Evolutionary conservation across 805 yeast genomes (phyloP).

Genomic region (Metschnikowia santaceciliae): DNA sequence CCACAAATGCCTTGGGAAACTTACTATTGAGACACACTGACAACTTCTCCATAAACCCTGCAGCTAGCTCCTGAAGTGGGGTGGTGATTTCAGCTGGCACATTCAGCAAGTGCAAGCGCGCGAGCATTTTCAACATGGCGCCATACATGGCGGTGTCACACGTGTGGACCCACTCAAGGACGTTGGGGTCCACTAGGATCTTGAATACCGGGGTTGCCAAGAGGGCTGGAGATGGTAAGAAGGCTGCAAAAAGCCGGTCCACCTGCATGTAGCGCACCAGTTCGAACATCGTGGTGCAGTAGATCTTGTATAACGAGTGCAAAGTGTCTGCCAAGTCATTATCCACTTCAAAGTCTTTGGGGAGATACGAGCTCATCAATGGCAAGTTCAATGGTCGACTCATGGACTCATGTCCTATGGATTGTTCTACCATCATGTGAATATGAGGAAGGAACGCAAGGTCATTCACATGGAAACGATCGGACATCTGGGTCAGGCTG

Average conservation of each 20-base stretch:
- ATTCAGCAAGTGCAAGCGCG: slow-evolving; percentile 49
- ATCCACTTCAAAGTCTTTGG: slow-evolving; percentile 39
- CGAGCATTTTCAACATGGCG: slow-evolving; percentile 51
- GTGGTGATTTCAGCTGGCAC: slow-evolving; percentile 54
- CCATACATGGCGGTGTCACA: slow-evolving; percentile 66
- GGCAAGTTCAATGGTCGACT: slow-evolving; percentile 27
- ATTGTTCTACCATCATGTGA: slow-evolving; percentile 20
- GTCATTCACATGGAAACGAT: slow-evolving; percentile 15
- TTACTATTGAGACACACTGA: slow-evolving; percentile 33
- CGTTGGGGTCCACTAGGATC: slow-evolving; percentile 46
- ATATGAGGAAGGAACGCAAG: slow-evolving; percentile 32
- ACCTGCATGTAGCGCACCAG: slow-evolving; percentile 64
- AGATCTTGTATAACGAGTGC: slow-evolving; percentile 56
- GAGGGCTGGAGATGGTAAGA: slow-evolving; percentile 49
- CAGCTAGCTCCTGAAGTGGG: slow-evolving; percentile 52
- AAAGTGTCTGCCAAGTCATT: slow-evolving; percentile 59
- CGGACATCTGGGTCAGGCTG: slow-evolving; percentile 17
- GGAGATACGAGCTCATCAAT: slow-evolving; percentile 41
- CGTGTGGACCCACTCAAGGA: slow-evolving; percentile 59
- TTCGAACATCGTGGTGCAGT: slow-evolving; percentile 63
- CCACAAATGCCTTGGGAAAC: slow-evolving; percentile 48
- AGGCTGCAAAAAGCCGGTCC: slow-evolving; percentile 51
- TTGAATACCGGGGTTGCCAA: slow-evolving; percentile 62
- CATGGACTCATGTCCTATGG: slow-evolving; percentile 13
- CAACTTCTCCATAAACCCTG: slow-evolving; percentile 45